Evolutionary conservation across 352 stramenopile species (phyloP), one percentile per base, ranked within the genome.

Genomic region (Pythium chondricola): DNA sequence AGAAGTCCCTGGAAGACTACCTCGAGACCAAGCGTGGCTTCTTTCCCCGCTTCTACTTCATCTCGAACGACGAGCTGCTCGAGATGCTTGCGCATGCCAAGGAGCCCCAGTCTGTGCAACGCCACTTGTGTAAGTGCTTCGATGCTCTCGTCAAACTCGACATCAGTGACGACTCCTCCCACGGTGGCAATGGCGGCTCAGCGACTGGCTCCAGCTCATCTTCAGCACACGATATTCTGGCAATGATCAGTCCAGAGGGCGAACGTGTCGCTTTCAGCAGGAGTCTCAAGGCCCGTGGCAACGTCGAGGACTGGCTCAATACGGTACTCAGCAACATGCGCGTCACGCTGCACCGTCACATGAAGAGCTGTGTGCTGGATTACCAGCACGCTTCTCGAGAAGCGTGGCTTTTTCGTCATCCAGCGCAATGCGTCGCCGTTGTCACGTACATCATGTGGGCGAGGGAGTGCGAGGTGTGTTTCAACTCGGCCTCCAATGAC

Each of bases 371-470:
- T 52, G 35, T 97, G 10, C 52, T 85, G 3, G 89, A 97, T 56
- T 97, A 96, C 43, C 83, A 96, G 51, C 79, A 87, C 41, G 63
- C 69, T 6, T 73, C 74, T 7, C 65, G 88, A 6, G 76, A 92
- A 24, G 63, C 68, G 14, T 97, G 88, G 88, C 25, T 97, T 10
- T 85, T 93, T 45, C 71, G 81, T 6, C 88, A 96, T 45, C 87
- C 92, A 0, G 85, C 91, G 0, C 92, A 98, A 61, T 81, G 93
- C 1, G 81, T 97, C 10, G 85, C 88, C 1, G 88, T 93, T 22
- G 86, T 95, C 4, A 89, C 88, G 5, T 92, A 96, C 54, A 96
- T 97, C 24, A 71, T 88, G 6, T 92, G 78, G 81, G 69, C 74
- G 0, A 63, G 69, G 42, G 78, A 89, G 33, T 89, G 77, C 25